Conservation (phyloP, 441 rosid genomes). For the Erysimum cheiri region DNA sequence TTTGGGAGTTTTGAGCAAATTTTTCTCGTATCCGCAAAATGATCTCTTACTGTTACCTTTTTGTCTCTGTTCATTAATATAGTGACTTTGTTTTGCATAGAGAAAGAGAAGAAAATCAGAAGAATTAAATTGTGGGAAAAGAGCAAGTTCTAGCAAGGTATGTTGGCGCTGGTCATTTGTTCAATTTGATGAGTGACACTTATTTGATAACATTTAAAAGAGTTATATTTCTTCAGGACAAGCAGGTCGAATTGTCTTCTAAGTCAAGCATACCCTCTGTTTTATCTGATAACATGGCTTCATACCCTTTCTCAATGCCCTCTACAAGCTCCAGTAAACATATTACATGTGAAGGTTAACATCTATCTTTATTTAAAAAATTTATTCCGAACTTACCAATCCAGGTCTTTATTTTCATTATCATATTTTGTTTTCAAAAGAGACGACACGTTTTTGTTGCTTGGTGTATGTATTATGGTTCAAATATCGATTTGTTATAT, state of each 20-base stretch:
- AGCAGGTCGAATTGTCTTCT: constrained; percentile 72
- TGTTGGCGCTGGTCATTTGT: constrained; percentile 17
- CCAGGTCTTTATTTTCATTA: not conserved
- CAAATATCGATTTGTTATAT: not conserved
- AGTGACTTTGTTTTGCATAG: constrained; percentile 52
- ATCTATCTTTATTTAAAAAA: constrained; percentile 6
- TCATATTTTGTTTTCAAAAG: not conserved
- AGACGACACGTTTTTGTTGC: not conserved
- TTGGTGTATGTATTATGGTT: not conserved
- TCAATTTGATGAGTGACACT: constrained; percentile 1
- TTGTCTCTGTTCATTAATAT: not conserved
- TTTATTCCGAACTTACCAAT: not conserved
- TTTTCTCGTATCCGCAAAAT: too few species aligned
- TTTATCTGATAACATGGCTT: constrained; percentile 59
- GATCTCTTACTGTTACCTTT: too few species aligned
- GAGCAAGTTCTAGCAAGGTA: constrained; percentile 74
- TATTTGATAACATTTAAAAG: constrained; percentile 43
- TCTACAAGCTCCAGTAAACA: constrained; percentile 51
- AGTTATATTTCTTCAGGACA: constrained; percentile 76
- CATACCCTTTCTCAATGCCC: constrained; percentile 60
- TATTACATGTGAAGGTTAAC: constrained; percentile 62
- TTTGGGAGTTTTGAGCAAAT: too few species aligned
- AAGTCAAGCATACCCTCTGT: constrained; percentile 50
- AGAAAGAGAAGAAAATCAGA: constrained; percentile 92
- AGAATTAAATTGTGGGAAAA: constrained; percentile 67